Conservation (phyloP, 2,329 filamentous ascomycete species). For the Leptographium procerum region DNA sequence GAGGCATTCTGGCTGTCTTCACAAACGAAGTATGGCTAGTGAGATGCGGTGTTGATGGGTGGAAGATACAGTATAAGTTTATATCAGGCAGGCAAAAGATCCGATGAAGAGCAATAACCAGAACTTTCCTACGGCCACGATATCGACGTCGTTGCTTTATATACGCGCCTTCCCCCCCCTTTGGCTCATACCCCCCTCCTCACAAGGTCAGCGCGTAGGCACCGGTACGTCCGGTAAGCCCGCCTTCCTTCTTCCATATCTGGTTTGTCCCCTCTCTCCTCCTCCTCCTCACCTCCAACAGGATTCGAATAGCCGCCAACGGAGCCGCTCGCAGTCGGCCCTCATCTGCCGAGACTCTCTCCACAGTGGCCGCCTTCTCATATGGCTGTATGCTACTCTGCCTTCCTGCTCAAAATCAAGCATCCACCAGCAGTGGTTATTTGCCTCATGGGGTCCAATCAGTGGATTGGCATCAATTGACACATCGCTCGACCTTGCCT, state of each 20-base stretch:
- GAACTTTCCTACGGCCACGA: neutral
- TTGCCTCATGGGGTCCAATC: too few relatives aligned
- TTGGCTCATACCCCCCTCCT: too few relatives aligned
- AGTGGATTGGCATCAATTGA: neutral
- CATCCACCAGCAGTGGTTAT: neutral
- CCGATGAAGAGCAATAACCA: neutral
- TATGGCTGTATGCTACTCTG: neutral
- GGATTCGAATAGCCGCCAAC: neutral
- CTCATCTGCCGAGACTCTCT: neutral
- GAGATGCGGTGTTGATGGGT: neutral
- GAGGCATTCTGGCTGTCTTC: conserved; percentile 1
- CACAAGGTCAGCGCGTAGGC: too few relatives aligned
- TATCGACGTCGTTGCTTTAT: neutral
- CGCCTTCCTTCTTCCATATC: neutral
- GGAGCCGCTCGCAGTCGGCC: neutral
- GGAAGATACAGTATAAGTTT: too few relatives aligned
- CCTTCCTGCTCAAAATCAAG: neutral
- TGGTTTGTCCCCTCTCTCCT: neutral
- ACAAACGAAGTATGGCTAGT: neutral
- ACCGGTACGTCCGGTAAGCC: neutral
- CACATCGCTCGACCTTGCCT: too few relatives aligned
- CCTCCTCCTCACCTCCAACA: neutral
- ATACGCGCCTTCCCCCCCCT: neutral
- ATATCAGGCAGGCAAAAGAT: too few relatives aligned
- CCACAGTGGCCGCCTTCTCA: neutral